These are phyloP conservation scores for Boletus rubroflammeus DNA, from an alignment of 768 basidiomycete genomes.

Conservation along the genomic window DNA sequence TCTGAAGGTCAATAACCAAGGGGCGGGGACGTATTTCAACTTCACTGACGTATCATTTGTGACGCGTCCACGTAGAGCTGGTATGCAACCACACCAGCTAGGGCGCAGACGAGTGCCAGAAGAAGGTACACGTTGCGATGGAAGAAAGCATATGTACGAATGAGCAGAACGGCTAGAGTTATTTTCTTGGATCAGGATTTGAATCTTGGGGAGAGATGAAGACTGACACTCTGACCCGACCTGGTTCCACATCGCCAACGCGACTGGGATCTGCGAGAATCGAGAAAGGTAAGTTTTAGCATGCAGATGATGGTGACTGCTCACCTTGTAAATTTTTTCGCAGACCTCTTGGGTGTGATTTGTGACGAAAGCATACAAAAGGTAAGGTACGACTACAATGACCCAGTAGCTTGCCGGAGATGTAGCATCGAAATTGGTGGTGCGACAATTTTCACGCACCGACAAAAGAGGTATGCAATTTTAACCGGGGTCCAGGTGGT, in stretches of 20 bases:
- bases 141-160: constrained; percentile 84
- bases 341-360: constrained; percentile 65
- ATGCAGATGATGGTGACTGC: constrained; percentile 3
- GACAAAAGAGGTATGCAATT: constrained; percentile 78
- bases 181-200: constrained; percentile 8
- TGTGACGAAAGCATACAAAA: constrained; percentile 71
- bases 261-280: constrained; percentile 62
- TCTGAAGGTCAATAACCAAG: constrained; percentile 10
- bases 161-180: constrained; percentile 64
- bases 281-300: background rate
- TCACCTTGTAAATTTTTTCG: constrained; percentile 65
- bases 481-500: constrained; percentile 84
- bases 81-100: constrained; percentile 74
- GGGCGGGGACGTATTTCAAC: background rate
- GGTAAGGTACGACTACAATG: constrained; percentile 72
- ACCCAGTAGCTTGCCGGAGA: constrained; percentile 67
- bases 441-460: constrained; percentile 44
- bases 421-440: constrained; percentile 1
- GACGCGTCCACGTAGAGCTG: constrained; percentile 77
- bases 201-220: background rate
- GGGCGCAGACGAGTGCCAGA: constrained; percentile 56
- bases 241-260: constrained; percentile 85
- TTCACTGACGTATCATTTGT: constrained; percentile 65
- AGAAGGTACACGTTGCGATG: constrained; percentile 71
- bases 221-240: constrained; percentile 71